Conservation (phyloP, 1,284 basidiomycete species). For the Fereydounia khargensis region DNA sequence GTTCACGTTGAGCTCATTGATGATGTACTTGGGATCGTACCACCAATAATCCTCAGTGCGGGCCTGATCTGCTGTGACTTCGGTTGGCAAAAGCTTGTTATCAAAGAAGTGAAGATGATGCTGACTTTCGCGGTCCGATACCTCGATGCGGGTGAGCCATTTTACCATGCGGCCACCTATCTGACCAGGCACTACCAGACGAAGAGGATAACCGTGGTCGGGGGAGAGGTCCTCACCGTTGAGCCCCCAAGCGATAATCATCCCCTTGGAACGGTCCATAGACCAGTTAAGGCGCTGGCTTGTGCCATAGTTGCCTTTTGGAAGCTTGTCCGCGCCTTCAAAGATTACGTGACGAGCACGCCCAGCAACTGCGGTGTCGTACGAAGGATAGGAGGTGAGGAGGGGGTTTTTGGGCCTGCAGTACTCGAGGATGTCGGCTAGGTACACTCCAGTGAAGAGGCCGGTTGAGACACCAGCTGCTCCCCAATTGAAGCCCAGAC, state of each 20-base stretch:
- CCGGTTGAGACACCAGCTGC: slow-evolving; percentile 64
- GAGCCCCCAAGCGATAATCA: slow-evolving; percentile 68
- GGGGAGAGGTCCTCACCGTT: slow-evolving; percentile 62
- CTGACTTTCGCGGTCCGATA: slow-evolving; percentile 64
- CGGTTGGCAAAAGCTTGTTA: slow-evolving; percentile 68
- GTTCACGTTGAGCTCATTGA: slow-evolving; percentile 67
- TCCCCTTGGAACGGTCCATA: slow-evolving; percentile 62
- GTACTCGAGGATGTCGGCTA: slow-evolving; percentile 65
- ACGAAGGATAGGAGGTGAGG: slow-evolving; percentile 39
- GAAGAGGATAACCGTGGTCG: slow-evolving; percentile 69
- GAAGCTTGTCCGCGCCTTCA: slow-evolving; percentile 66
- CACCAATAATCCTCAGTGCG: slow-evolving; percentile 66
- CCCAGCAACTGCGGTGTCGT: slow-evolving; percentile 43
- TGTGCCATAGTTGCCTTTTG: slow-evolving; percentile 70
- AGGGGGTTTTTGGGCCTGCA: slow-evolving; percentile 59
- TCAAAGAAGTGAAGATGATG: slow-evolving; percentile 62
- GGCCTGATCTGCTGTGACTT: slow-evolving; percentile 65
- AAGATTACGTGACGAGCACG: slow-evolving; percentile 66
- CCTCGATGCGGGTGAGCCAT: slow-evolving; percentile 67
- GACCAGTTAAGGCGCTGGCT: slow-evolving; percentile 65
- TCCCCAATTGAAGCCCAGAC: slow-evolving; percentile 65
- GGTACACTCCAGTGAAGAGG: slow-evolving; percentile 68
- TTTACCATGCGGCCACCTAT: slow-evolving; percentile 65
- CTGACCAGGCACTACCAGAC: slow-evolving; percentile 68
- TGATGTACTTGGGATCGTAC: slow-evolving; percentile 64